Conservation (phyloP, 805 yeast genomes). For the Saccharomycopsis guyanensis region DNA sequence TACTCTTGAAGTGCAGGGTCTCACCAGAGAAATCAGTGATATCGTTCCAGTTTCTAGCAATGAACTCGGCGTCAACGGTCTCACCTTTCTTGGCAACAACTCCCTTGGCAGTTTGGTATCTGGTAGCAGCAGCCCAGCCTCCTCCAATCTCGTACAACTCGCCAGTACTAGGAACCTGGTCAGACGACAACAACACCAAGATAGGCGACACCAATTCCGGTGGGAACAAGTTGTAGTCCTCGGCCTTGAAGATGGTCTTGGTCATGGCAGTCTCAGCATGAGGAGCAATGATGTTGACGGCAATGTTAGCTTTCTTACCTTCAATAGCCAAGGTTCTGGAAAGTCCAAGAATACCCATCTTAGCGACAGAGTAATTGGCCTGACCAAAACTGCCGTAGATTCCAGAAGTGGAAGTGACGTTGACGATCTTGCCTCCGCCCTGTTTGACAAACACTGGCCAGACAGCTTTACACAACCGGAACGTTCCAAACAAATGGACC, state of each 20-base stretch:
- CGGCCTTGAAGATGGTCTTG: conserved; percentile 69
- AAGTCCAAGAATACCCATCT: conserved; percentile 79
- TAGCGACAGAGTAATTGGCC: conserved; percentile 92
- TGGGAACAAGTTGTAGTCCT: conserved; percentile 75
- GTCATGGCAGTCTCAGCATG: conserved; percentile 99
- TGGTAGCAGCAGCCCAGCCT: conserved; percentile 91
- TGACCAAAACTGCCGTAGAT: conserved; percentile 97
- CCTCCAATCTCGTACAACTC: conserved; percentile 89
- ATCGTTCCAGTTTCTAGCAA: conserved; percentile 58
- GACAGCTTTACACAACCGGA: conserved; percentile 73
- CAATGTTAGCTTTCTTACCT: conserved; percentile 72
- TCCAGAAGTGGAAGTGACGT: conserved; percentile 93
- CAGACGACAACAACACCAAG: conserved; percentile 71
- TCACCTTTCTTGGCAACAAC: conserved; percentile 39
- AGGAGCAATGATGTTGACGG: conserved; percentile 84
- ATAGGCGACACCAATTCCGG: conserved; percentile 90
- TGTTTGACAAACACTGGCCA: conserved; percentile 86
- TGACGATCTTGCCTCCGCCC: conserved; percentile 73
- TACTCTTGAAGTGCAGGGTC: conserved; percentile 37
- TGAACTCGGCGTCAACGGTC: conserved; percentile 59
- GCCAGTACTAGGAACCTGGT: conserved; percentile 66
- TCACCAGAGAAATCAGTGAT: conserved; percentile 49
- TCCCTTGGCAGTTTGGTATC: conserved; percentile 94
- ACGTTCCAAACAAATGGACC: conserved; percentile 81
- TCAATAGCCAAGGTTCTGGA: conserved; percentile 84